phyloP scores from a whole-genome alignment of 108 stramenopile genomes.

The Nannochloropsis salina region DNA sequence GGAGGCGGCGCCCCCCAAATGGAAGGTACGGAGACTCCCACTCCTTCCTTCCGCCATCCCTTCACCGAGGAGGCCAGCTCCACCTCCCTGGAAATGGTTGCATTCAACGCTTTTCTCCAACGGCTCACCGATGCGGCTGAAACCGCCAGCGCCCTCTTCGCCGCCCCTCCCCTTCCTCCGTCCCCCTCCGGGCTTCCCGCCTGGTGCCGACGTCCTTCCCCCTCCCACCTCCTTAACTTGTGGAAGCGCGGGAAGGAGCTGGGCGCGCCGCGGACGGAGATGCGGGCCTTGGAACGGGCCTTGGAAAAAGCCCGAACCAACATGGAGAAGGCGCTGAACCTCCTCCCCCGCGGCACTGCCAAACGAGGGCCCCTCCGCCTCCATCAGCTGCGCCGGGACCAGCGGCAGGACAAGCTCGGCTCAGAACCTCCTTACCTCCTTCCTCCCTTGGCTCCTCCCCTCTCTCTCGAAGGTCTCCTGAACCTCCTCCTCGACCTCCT shows the following conservation, averaged over 20 bases:
- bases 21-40: no score
- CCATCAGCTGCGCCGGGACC: not conserved
- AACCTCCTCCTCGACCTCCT: not conserved
- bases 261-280: not conserved
- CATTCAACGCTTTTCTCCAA: not conserved
- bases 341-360: not conserved
- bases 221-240: not conserved
- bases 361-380: not conserved
- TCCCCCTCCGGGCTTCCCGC: not conserved
- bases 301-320: not conserved
- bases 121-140: not conserved
- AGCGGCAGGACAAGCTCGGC: not conserved
- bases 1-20: not conserved
- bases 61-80: no score
- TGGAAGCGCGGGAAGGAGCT: not conserved
- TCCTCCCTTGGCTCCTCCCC: not conserved
- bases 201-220: not conserved
- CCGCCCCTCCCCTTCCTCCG: not conserved
- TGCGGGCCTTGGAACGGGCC: not conserved
- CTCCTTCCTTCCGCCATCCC: no score
- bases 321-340: not conserved
- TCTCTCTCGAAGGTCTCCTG: not conserved
- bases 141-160: not conserved
- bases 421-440: not conserved
- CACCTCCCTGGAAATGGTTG: no score